phyloP scores from a whole-genome alignment of 768 basidiomycete genomes.

The Sarcodon sp. region DNA sequence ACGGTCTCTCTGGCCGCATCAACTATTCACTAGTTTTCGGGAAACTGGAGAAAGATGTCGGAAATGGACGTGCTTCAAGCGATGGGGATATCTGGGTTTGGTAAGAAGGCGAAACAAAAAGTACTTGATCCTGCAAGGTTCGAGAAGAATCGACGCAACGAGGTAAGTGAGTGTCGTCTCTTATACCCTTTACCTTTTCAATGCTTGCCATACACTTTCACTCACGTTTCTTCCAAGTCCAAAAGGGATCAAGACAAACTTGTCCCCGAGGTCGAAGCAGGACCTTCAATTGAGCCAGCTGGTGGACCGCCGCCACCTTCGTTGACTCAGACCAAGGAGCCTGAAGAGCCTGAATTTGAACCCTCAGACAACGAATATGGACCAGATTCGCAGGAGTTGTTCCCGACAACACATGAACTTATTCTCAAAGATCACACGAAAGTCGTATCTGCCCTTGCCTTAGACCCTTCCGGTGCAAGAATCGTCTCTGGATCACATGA shows the following conservation, averaged over 20 bases:
- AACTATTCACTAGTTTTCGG: not conserved
- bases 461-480: constrained; percentile 92
- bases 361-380: constrained; percentile 28
- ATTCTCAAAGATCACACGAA: constrained; percentile 91
- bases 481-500: constrained; percentile 89
- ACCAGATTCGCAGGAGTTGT: constrained; percentile 36
- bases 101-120: constrained; percentile 56
- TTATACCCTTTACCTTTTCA: no score
- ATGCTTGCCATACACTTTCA: no score
- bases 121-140: constrained; percentile 67
- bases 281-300: no score
- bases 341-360: constrained; percentile 19
- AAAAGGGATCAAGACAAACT: no score
- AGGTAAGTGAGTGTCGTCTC: constrained; percentile 12
- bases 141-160: constrained; percentile 58
- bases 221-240: no score
- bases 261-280: no score
- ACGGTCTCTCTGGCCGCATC: not conserved
- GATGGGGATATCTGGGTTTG: constrained; percentile 81
- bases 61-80: constrained; percentile 64
- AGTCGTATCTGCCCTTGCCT: constrained; percentile 82
- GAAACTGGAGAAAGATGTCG: not conserved
- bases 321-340: not conserved
- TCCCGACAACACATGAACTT: constrained; percentile 88
- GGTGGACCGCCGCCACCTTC: constrained; percentile 6